Conservation (phyloP, 2,329 filamentous ascomycete species). For the Penicillium janthinellum region DNA sequence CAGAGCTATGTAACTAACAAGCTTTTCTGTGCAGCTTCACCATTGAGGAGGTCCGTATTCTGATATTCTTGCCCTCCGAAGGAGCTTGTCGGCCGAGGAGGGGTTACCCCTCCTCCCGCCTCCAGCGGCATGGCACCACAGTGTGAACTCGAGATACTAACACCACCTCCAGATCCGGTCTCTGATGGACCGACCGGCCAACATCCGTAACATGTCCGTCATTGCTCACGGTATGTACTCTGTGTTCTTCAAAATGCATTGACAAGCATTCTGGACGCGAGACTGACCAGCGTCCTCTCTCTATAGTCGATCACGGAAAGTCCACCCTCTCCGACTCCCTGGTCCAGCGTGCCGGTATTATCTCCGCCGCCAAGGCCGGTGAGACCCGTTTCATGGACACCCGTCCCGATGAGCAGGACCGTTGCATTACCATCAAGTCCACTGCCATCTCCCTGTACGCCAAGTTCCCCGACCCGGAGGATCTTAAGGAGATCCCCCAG, state of each 20-base stretch:
- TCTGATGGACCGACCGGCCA: constrained; percentile 56
- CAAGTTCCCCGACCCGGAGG: constrained; percentile 75
- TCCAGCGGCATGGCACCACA: not conserved
- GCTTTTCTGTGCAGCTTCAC: constrained; percentile 73
- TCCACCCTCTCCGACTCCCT: constrained; percentile 99
- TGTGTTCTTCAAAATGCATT: not conserved
- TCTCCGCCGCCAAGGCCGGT: constrained; percentile 96
- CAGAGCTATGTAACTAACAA: constrained; percentile 31
- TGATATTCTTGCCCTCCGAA: not conserved
- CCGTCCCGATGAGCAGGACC: constrained; percentile 95
- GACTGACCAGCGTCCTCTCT: constrained; percentile 12
- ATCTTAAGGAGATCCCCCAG: constrained; percentile 90
- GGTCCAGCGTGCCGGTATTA: constrained; percentile 98
- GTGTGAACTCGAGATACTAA: constrained; percentile 4
- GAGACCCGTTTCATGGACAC: constrained; percentile 96
- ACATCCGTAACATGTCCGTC: constrained; percentile 96
- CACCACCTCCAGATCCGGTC: constrained; percentile 43
- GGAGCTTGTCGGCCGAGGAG: not conserved
- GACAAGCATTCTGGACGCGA: not conserved
- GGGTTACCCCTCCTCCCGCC: not conserved
- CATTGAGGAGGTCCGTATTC: constrained; percentile 73
- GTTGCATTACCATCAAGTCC: constrained; percentile 99
- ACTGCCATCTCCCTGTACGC: constrained; percentile 99
- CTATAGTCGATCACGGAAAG: constrained; percentile 94
- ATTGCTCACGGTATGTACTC: constrained; percentile 82